Evolutionary conservation across 495 filamentous ascomycete genomes (phyloP).

Genomic region (Penicillium cataractarum): DNA sequence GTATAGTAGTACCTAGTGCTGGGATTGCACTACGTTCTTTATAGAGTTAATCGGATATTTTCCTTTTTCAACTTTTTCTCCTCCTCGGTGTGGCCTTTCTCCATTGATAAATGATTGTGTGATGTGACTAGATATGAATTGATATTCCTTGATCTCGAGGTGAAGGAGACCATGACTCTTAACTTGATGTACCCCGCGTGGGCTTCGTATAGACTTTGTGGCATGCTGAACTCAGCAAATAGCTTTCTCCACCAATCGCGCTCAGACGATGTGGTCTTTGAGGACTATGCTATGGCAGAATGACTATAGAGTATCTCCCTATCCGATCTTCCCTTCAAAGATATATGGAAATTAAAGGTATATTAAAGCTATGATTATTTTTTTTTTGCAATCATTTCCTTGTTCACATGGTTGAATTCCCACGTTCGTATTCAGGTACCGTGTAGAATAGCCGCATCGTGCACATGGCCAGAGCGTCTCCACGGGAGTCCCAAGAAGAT

Average conservation of each 20-base stretch:
- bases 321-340: too few species aligned
- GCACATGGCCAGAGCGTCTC: not conserved
- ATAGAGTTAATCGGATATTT: conserved; percentile 3
- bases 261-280: too few species aligned
- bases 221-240: too few species aligned
- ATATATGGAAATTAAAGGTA: too few species aligned
- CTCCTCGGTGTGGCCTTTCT: not conserved
- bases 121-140: too few species aligned
- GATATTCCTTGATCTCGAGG: too few species aligned
- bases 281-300: too few species aligned
- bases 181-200: not conserved
- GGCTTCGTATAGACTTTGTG: not conserved
- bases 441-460: not conserved
- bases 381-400: not conserved
- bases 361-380: too few species aligned
- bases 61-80: not conserved
- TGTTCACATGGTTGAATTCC: not conserved
- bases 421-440: not conserved
- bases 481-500: not conserved
- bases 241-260: too few species aligned
- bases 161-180: too few species aligned
- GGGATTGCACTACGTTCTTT: not conserved
- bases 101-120: too few species aligned
- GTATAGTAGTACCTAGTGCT: not conserved
- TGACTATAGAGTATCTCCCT: too few species aligned